A percentile compares a stretch with the other conserved stretches of the same genome.
These are phyloP conservation scores for Ceratocystis variospora DNA, from an alignment of 2,329 filamentous ascomycete species.

Conservation along the genomic window DNA sequence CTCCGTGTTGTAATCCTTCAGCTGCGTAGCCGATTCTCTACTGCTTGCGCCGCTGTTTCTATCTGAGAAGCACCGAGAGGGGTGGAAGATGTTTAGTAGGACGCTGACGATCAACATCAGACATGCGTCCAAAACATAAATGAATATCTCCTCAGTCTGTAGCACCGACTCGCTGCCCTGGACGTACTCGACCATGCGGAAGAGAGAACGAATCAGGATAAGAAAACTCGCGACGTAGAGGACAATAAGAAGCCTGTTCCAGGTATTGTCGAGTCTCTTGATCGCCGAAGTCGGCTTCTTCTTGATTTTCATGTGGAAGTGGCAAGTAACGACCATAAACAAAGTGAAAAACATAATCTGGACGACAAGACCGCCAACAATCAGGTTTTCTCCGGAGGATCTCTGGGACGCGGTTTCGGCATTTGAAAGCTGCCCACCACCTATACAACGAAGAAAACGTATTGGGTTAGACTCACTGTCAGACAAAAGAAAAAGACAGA, in stretches of 20 bases:
- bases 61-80: neutral
- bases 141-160: conserved; percentile 29
- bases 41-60: neutral
- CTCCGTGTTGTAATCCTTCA: neutral
- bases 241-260: conserved; percentile 25
- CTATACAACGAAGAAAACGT: conserved; percentile 41
- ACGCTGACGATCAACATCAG: conserved; percentile 26
- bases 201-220: conserved; percentile 36
- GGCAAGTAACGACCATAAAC: conserved; percentile 34
- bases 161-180: conserved; percentile 31
- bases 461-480: conserved; percentile 17
- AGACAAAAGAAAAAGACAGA: neutral
- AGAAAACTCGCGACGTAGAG: conserved; percentile 27
- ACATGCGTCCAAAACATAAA: conserved; percentile 33
- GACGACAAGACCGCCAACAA: conserved; percentile 39
- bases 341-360: conserved; percentile 41
- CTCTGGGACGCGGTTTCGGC: neutral
- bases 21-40: neutral
- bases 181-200: conserved; percentile 35
- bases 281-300: conserved; percentile 21
- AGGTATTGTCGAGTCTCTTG: conserved; percentile 21
- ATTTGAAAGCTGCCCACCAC: conserved; percentile 27
- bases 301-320: conserved; percentile 30
- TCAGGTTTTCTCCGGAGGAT: conserved; percentile 31
- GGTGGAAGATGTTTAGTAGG: neutral